Base-by-base conservation (phyloP, 2,329 filamentous ascomycete species). In the Penicillium sp. region DNA sequence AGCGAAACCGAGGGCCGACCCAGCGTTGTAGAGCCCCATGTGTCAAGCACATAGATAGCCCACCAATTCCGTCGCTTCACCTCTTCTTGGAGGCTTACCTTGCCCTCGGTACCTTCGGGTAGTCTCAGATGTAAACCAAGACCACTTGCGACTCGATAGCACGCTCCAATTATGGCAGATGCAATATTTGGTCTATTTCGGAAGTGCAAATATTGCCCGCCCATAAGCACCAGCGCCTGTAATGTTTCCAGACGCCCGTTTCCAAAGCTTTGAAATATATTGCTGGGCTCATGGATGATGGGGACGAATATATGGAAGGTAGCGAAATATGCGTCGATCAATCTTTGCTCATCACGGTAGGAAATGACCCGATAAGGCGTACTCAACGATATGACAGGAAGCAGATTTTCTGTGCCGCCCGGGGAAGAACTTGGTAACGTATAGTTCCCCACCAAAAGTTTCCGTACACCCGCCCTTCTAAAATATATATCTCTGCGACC, bases 21-120 rank as follows among this genome's bases (percentile, higher is more conserved):
- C 3, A 62, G 53, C 28, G 62, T 65, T 17, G 59, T 56, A 22
- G 64, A 62, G 2, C 55, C 65, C 60, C 65, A 63, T 10, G 62
- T 62, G 54, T 68, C 66, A 33, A 68, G 56, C 19, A 68, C 59
- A 42, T 63, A 64, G 12, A 64, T 55, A 12, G 56, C 56, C 70
- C 69, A 71, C 66, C 67, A 73, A 57, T 65, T 72, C 56, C 71
- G 65, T 56, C 69, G 60, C 49, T 63, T 63, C 19, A 65, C 53
- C 49, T 68, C 69, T 56, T 59, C 58, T 50, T 61, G 59, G 13
- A 56, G 49, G 42, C 22, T n/a, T n/a, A 56, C 22, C 35, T 42
- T 42, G 8, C 24, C 28, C 22, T 64, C 19, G 9, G 15, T 12
- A 9, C 37, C 54, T 37, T 42, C 38, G 2, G 58, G 55, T 17